Evolutionary conservation across 2,329 filamentous ascomycete genomes (phyloP).

Genomic region (Fusarium incarnatum): DNA sequence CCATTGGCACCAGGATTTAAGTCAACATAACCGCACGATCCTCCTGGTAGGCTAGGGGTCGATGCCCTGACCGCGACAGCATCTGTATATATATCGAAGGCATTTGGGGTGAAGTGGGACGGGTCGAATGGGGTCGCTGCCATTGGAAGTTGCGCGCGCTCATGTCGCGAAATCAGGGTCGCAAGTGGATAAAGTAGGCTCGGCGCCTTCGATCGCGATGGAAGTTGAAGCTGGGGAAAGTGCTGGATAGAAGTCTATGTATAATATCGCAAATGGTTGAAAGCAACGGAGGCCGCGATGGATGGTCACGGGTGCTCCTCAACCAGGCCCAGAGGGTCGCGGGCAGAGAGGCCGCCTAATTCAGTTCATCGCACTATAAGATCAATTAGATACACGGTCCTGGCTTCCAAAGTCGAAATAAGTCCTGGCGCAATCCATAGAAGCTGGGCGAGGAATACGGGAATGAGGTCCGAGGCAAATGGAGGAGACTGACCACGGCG

Average conservation of each 20-base stretch:
- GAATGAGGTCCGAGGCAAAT: constrained; percentile 18
- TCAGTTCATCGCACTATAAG: constrained; percentile 52
- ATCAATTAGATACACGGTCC: constrained; percentile 29
- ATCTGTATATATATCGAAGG: constrained; percentile 69
- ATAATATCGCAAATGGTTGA: constrained; percentile 23
- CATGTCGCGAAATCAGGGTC: constrained; percentile 45
- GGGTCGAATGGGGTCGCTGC: constrained; percentile 63
- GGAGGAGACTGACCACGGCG: constrained; percentile 40
- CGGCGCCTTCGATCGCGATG: constrained; percentile 7
- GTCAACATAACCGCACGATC: constrained; percentile 69
- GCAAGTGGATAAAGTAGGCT: constrained; percentile 18
- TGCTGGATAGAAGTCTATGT: not conserved
- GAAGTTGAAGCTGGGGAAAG: not conserved
- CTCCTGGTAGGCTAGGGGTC: constrained; percentile 59
- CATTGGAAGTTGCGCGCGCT: constrained; percentile 57
- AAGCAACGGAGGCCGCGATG: constrained; percentile 29
- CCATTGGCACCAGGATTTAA: constrained; percentile 63
- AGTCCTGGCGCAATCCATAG: constrained; percentile 25
- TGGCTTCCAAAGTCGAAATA: constrained; percentile 10
- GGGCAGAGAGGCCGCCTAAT: constrained; percentile 46
- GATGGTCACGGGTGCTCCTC: constrained; percentile 43
- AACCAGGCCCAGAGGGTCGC: constrained; percentile 53
- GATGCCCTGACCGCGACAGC: constrained; percentile 47
- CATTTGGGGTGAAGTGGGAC: constrained; percentile 56
- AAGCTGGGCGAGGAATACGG: constrained; percentile 11